Base-by-base conservation (phyloP, 2,329 filamentous ascomycete genomes). In the Hirsutella minnesotensis region DNA sequence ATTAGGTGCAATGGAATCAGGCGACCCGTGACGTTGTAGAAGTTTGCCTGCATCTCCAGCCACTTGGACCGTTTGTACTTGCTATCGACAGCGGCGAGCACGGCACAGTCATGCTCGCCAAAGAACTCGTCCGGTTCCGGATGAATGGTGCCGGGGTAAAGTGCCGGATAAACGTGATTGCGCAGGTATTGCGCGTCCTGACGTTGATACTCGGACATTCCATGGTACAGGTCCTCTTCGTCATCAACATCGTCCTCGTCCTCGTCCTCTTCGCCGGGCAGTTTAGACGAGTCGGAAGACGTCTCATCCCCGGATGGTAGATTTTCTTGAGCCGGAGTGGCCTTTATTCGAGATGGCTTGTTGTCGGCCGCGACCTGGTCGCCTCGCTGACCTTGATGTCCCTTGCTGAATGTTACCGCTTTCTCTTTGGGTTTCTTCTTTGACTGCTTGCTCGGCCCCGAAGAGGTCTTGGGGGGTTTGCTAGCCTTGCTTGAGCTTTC, bases 31-130 rank as follows among this genome's bases (percentile, higher is more conserved):
- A 53, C 61, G 44, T 69, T 68, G 51, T 56, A 63, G 42, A 69
- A 68, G 39, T 60, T 62, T 24, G 65, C 62, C 46, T 70, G 66
- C 53, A 68, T 61, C 46, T 67, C 60, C 1, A 67, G 53, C 62
- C 63, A 68, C 20, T 56, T 56, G 22, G 53, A 53, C 18, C 47
- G 51, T 38, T 58, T 55, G 31, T 58, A 54, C 41, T 56, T 55
- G 45, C 56, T 58, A 22, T 63, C 58, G 2, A 65, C 49, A 7
- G 58, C 44, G 2, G 56, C 63, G 4, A 69, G 56, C 4, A 66
- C 51, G 13, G 55, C 50, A 29, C 59, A 61, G 46, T 66, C 62
- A 18, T 48, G 48, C 40, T 52, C 45, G 39, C 50, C 48, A 29
- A 60, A 55, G 47, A 52, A 43, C 19, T 47, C 50, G 24, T 59